phyloP scores from a whole-genome alignment of 495 filamentous ascomycete species.

The Rhypophila decipiens region DNA sequence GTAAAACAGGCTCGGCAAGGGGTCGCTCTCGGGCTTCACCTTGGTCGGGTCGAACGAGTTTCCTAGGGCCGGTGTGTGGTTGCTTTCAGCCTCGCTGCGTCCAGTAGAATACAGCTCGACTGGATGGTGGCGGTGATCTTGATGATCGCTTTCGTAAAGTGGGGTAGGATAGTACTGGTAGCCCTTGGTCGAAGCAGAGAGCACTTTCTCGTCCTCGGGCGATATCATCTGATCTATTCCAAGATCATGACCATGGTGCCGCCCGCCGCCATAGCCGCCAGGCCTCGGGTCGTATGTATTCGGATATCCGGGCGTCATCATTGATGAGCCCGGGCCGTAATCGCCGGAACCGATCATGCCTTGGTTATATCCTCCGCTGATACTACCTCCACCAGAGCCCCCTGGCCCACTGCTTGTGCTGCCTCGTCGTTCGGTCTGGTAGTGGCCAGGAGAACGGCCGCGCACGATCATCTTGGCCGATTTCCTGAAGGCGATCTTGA shows the following conservation, averaged over 20 bases:
- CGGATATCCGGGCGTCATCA: conserved; percentile 24
- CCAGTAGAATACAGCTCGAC: conserved; percentile 36
- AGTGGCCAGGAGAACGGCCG: conserved; percentile 87
- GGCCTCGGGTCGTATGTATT: conserved; percentile 31
- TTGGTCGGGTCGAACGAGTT: conserved; percentile 25
- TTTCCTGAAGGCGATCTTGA: conserved; percentile 73
- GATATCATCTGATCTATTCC: conserved; percentile 39
- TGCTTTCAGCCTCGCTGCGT: conserved; percentile 29
- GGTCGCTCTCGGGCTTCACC: conserved; percentile 40
- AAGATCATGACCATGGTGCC: conserved; percentile 35
- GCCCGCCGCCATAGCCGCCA: conserved; percentile 30
- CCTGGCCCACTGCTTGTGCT: conserved; percentile 70
- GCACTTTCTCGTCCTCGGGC: conserved; percentile 39
- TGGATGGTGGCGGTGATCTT: conserved; percentile 30
- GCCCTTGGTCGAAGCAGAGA: conserved; percentile 31
- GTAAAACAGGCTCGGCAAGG: conserved; percentile 38
- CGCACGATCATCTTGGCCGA: conserved; percentile 90
- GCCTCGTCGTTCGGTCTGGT: conserved; percentile 73
- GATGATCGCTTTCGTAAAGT: conserved; percentile 33
- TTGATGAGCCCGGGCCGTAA: conserved; percentile 27
- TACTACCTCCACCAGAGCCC: conserved; percentile 46
- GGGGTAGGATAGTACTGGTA: conserved; percentile 43
- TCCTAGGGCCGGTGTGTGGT: conserved; percentile 16
- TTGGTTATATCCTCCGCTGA: conserved; percentile 36
- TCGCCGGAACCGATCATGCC: conserved; percentile 29